A percentile compares a stretch with the other conserved stretches of the same genome.
phyloP scores from a whole-genome alignment of 108 stramenopile genomes.

The Discostella stelligeroides region DNA sequence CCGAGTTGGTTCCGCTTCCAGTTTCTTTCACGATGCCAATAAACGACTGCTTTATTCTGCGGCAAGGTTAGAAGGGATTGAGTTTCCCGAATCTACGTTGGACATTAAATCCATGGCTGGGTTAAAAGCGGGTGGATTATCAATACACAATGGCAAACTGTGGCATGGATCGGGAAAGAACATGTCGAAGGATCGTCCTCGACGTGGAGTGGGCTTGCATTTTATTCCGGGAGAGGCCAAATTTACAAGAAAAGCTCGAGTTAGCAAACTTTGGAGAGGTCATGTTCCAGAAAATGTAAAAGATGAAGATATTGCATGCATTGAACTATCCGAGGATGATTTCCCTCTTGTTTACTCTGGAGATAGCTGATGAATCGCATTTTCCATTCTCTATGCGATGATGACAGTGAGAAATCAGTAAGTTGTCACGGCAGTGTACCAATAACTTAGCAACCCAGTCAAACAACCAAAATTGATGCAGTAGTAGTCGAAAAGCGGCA shows the following conservation, averaged over 20 bases:
- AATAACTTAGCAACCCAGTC: no score
- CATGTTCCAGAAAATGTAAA: constrained; percentile 47
- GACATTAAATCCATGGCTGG: constrained; percentile 68
- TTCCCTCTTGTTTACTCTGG: constrained; percentile 53
- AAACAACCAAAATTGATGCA: no score
- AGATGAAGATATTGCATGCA: constrained; percentile 13
- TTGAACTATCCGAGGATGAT: constrained; percentile 57
- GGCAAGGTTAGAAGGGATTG: constrained; percentile 54
- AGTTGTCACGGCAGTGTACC: no score
- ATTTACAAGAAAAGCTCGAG: constrained; percentile 65
- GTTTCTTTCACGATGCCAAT: constrained; percentile 66
- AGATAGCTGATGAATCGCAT: no score
- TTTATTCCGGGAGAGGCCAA: constrained; percentile 74
- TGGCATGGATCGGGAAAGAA: constrained; percentile 86
- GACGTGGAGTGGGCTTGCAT: constrained; percentile 82
- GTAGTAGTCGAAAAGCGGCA: no score
- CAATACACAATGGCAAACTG: constrained; percentile 77
- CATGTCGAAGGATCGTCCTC: constrained; percentile 36
- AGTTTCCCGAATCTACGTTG: constrained; percentile 30
- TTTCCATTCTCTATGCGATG: no score
- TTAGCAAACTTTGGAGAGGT: constrained; percentile 71
- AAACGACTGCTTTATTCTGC: constrained; percentile 57
- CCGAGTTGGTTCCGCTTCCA: constrained; percentile 56
- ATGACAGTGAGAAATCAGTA: no score
- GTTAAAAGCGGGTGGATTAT: constrained; percentile 62